A percentile compares a stretch with the other conserved stretches of the same genome.
Conservation (phyloP, 352 stramenopile species). For the Phytopythium vexans region DNA sequence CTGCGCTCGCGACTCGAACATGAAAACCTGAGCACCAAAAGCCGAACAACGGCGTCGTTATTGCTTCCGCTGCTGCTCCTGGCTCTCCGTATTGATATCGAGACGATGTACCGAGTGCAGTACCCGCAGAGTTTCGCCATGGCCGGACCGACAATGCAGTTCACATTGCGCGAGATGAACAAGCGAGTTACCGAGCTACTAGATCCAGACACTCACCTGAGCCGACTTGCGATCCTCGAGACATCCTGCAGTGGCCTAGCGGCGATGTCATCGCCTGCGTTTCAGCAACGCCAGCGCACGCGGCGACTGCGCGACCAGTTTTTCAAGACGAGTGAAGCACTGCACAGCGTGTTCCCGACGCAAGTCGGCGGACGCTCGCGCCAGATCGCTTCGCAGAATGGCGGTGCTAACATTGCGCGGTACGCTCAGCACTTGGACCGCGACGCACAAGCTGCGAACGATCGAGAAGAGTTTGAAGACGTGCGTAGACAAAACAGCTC, state of each 20-base stretch:
- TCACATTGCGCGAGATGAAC: constrained; percentile 40
- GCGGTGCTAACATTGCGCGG: constrained; percentile 39
- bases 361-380: constrained; percentile 44
- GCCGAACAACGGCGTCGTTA: neutral
- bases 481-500: neutral
- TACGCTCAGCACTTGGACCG: constrained; percentile 19
- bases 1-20: constrained; percentile 19
- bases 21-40: constrained; percentile 6
- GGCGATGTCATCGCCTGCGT: constrained; percentile 34
- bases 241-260: constrained; percentile 52
- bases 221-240: constrained; percentile 53
- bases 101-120: constrained; percentile 57
- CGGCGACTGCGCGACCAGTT: constrained; percentile 49
- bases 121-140: constrained; percentile 56
- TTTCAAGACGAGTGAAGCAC: constrained; percentile 53
- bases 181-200: constrained; percentile 40
- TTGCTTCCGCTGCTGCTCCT: constrained; percentile 48
- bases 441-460: too few species aligned
- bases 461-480: neutral
- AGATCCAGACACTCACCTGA: constrained; percentile 50
- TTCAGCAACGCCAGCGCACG: constrained; percentile 41
- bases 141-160: constrained; percentile 26
- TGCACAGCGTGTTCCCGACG: constrained; percentile 55
- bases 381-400: constrained; percentile 48
- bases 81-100: constrained; percentile 51